Percentiles rank a stretch among this genome's conserved stretches.
These are phyloP conservation scores for Candida ficus DNA, from an alignment of 805 yeast species.

Conservation along the genomic window DNA sequence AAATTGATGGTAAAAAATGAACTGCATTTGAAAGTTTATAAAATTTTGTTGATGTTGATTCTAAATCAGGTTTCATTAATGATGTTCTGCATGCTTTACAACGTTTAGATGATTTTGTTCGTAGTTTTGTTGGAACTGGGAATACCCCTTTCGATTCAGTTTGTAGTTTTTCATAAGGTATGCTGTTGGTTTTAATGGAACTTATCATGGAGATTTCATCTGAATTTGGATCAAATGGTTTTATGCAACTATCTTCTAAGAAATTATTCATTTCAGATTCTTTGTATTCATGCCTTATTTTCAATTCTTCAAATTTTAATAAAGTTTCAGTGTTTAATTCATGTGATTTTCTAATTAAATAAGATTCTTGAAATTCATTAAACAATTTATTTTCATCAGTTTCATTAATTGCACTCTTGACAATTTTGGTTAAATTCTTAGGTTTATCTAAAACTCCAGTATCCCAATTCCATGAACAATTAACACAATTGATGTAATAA, in stretches of 20 bases:
- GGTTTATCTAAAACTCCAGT: slow-evolving; percentile 15
- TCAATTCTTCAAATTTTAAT: slow-evolving; percentile 15
- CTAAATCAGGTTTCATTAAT: slow-evolving; percentile 25
- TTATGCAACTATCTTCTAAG: slow-evolving; percentile 10
- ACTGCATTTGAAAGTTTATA: slow-evolving; percentile 25
- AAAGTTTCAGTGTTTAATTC: slow-evolving; percentile 13
- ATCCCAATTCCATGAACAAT: slow-evolving; percentile 15
- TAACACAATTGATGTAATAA: slow-evolving; percentile 13
- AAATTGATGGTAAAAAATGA: slow-evolving; percentile 20
- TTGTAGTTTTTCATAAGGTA: neutral
- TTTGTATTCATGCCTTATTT: slow-evolving; percentile 3
- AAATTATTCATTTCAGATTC: slow-evolving; percentile 13
- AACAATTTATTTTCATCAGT: slow-evolving; percentile 8
- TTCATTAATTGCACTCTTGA: slow-evolving; percentile 9
- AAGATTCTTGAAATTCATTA: slow-evolving; percentile 16
- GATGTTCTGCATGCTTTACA: slow-evolving; percentile 26
- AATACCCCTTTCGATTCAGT: no score
- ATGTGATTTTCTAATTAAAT: slow-evolving; percentile 12
- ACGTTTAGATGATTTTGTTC: slow-evolving; percentile 20
- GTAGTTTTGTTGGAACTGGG: slow-evolving; percentile 18
- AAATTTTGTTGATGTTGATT: slow-evolving; percentile 22
- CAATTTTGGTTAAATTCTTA: slow-evolving; percentile 12
- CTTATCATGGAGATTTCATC: no score
- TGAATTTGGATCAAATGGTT: slow-evolving; percentile 1
- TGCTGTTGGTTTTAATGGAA: no score